Evolutionary conservation across 2,329 filamentous ascomycete species (phyloP).

Genomic region (Fusarium sp.): DNA sequence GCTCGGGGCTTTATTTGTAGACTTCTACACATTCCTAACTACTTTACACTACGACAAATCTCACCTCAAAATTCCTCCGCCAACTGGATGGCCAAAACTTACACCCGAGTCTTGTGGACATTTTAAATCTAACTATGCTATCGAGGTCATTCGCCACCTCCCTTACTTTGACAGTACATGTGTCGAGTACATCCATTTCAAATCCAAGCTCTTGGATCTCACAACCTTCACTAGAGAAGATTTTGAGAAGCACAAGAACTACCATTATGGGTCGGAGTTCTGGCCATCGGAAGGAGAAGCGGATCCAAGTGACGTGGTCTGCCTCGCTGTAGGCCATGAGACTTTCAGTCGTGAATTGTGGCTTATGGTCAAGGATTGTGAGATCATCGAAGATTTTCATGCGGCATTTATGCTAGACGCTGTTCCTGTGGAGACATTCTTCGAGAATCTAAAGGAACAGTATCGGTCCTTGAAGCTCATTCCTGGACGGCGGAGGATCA

Average conservation of each 20-base stretch:
- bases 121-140: neutral
- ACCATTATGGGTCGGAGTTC: neutral
- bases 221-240: neutral
- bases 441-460: neutral
- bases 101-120: neutral
- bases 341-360: neutral
- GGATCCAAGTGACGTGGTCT: neutral
- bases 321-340: neutral
- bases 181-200: neutral
- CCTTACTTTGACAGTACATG: neutral
- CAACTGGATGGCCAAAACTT: neutral
- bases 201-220: neutral
- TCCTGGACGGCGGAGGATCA: neutral
- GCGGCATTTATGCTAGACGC: neutral
- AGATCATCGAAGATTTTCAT: neutral
- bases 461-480: neutral
- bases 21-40: neutral
- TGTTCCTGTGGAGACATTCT: neutral
- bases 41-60: neutral
- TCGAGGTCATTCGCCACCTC: neutral
- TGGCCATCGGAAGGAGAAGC: neutral
- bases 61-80: neutral
- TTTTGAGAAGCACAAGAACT: neutral
- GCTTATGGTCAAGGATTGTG: neutral
- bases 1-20: neutral